phyloP scores from a whole-genome alignment of 148 eudicot species.

The Simmondsia chinensis region DNA sequence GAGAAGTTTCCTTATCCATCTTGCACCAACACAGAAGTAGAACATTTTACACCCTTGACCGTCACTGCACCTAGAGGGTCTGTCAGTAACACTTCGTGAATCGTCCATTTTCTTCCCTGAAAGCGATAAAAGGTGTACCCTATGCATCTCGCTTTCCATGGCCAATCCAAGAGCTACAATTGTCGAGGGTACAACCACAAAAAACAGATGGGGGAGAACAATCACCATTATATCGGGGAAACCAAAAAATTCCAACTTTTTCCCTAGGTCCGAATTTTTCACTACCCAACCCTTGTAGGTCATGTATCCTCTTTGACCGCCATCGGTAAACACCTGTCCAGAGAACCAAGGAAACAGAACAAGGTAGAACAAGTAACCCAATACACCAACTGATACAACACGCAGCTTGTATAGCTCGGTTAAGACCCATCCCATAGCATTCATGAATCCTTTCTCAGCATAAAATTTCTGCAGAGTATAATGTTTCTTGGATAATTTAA shows the following conservation, averaged over 20 bases:
- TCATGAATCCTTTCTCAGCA: slow-evolving; percentile 41
- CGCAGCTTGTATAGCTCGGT: slow-evolving; percentile 43
- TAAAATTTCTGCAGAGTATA: slow-evolving; percentile 35
- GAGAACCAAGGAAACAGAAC: slow-evolving; percentile 70
- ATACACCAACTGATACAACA: slow-evolving; percentile 37
- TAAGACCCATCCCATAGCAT: slow-evolving; percentile 45
- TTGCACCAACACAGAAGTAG: slow-evolving; percentile 12
- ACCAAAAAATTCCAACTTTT: slow-evolving; percentile 42
- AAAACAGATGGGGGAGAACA: slow-evolving; percentile 66
- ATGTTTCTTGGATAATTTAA: slow-evolving; percentile 28
- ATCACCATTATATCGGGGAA: slow-evolving; percentile 86
- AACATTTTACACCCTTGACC: slow-evolving; percentile 2
- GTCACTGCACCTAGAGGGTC: slow-evolving; percentile 3
- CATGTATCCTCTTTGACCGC: slow-evolving; percentile 55
- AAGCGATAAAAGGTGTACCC: slow-evolving; percentile 31
- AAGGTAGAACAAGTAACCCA: slow-evolving; percentile 61
- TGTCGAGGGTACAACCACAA: slow-evolving; percentile 60
- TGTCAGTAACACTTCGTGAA: slow-evolving; percentile 4
- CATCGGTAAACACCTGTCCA: slow-evolving; percentile 62
- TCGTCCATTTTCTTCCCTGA: slow-evolving; percentile 79
- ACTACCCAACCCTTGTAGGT: slow-evolving; percentile 84
- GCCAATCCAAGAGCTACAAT: slow-evolving; percentile 34
- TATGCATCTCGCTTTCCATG: slow-evolving; percentile 53
- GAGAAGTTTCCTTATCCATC: slow-evolving; percentile 56
- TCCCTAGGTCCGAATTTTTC: slow-evolving; percentile 15